Percentiles rank a stretch among this genome's conserved stretches.
Conservation (phyloP, 2,329 filamentous ascomycete genomes). For the Cytospora leucostoma region DNA sequence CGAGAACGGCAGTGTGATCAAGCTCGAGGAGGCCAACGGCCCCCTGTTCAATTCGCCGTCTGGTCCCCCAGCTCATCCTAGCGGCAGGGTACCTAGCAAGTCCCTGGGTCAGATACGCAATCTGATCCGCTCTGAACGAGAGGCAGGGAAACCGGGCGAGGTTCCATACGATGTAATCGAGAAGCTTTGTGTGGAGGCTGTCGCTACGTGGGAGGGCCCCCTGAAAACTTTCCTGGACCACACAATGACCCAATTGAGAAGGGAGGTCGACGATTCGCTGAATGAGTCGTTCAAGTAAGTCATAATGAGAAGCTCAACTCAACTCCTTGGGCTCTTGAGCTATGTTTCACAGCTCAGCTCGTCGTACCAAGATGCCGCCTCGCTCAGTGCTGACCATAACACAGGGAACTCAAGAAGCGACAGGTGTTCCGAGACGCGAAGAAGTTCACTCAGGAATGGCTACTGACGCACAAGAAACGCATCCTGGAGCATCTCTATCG, state of each 20-base stretch:
- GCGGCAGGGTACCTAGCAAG: constrained; percentile 33
- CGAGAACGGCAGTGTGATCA: constrained; percentile 27
- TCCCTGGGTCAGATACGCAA: constrained; percentile 54
- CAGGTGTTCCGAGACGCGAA: constrained; percentile 52
- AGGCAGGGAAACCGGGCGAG: constrained; percentile 59
- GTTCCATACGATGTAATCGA: constrained; percentile 63
- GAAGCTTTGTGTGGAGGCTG: constrained; percentile 56
- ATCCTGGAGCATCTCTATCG: constrained; percentile 44
- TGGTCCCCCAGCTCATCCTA: constrained; percentile 8
- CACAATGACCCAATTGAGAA: constrained; percentile 51
- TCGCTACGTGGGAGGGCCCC: constrained; percentile 59
- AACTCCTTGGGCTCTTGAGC: not conserved
- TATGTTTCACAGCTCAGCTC: not conserved
- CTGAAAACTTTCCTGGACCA: constrained; percentile 50
- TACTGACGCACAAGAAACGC: constrained; percentile 42
- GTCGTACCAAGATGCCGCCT: not conserved
- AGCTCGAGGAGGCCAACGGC: constrained; percentile 30
- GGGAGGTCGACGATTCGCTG: constrained; percentile 50
- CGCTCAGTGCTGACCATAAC: not conserved
- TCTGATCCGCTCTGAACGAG: constrained; percentile 56
- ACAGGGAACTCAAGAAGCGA: constrained; percentile 44
- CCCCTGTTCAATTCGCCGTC: constrained; percentile 16
- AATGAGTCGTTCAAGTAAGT: constrained; percentile 45
- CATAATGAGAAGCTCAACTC: no score
- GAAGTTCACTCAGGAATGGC: constrained; percentile 46